phyloP scores from a whole-genome alignment of 768 basidiomycete species.

The Rickenella mellea region DNA sequence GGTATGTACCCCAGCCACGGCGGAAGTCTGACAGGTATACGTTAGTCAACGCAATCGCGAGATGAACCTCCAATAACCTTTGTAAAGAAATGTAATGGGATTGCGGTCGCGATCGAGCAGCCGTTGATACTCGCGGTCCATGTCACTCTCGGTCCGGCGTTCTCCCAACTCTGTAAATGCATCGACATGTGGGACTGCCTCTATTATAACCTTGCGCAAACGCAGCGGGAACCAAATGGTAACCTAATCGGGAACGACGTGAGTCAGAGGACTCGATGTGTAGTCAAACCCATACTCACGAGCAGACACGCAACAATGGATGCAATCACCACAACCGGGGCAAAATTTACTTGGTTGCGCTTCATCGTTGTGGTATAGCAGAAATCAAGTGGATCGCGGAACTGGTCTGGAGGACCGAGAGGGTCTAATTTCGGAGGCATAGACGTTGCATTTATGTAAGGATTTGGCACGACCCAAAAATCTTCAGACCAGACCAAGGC shows the following conservation, averaged over 20 bases:
- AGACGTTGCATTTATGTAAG: conserved; percentile 49
- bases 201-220: conserved; percentile 44
- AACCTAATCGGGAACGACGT: conserved; percentile 30
- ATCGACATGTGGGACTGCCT: conserved; percentile 56
- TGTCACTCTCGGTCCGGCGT: conserved; percentile 39
- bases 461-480: conserved; percentile 64
- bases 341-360: conserved; percentile 58
- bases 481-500: conserved; percentile 73
- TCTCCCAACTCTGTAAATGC: conserved; percentile 64
- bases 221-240: conserved; percentile 64
- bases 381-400: conserved; percentile 56
- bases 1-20: conserved; percentile 57
- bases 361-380: conserved; percentile 78
- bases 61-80: conserved; percentile 28
- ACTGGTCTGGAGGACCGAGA: conserved; percentile 47
- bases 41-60: conserved; percentile 3
- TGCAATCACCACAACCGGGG: conserved; percentile 51
- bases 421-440: conserved; percentile 39
- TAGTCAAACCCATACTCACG: conserved; percentile 28
- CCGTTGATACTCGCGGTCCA: conserved; percentile 65
- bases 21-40: conserved; percentile 45
- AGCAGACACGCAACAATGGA: conserved; percentile 39
- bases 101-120: conserved; percentile 53
- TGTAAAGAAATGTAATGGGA: conserved; percentile 65
- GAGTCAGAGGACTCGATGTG: neutral